Evolutionary conservation across 2,329 filamentous ascomycete genomes (phyloP).

Genomic region (Aspergillus sp.): DNA sequence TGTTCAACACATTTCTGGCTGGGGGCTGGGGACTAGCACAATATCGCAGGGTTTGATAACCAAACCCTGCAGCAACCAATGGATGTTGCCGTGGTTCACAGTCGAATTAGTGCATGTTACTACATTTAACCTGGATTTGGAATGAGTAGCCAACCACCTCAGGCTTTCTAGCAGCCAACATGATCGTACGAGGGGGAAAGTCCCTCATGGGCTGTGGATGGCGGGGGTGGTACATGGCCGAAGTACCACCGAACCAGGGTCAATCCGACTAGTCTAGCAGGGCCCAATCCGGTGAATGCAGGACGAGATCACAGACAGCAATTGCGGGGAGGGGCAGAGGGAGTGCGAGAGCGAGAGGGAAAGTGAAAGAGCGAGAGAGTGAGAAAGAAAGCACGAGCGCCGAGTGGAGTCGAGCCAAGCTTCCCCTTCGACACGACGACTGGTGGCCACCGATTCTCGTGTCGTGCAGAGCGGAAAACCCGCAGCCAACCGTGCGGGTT

Average conservation of each 20-base stretch:
- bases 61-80: not conserved
- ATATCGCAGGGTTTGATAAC: not conserved
- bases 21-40: not conserved
- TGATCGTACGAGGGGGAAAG: not conserved
- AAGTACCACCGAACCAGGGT: not conserved
- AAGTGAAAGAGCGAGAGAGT: not conserved
- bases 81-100: not conserved
- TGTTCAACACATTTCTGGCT: not conserved
- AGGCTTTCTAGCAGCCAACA: not conserved
- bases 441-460: constrained; percentile 14
- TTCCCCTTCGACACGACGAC: constrained; percentile 15
- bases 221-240: not conserved
- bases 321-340: not conserved
- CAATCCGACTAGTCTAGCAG: not conserved
- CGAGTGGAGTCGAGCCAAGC: constrained; percentile 24
- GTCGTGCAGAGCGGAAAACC: constrained; percentile 22
- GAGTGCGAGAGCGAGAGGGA: not conserved
- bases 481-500: constrained; percentile 20
- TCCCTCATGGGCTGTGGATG: not conserved
- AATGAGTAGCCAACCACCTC: not conserved
- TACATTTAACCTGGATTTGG: not conserved
- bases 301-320: not conserved
- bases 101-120: not conserved
- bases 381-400: not conserved
- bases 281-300: not conserved